Conservation (phyloP, 192 early-diverging fungal species). For the Podila minutissima region DNA sequence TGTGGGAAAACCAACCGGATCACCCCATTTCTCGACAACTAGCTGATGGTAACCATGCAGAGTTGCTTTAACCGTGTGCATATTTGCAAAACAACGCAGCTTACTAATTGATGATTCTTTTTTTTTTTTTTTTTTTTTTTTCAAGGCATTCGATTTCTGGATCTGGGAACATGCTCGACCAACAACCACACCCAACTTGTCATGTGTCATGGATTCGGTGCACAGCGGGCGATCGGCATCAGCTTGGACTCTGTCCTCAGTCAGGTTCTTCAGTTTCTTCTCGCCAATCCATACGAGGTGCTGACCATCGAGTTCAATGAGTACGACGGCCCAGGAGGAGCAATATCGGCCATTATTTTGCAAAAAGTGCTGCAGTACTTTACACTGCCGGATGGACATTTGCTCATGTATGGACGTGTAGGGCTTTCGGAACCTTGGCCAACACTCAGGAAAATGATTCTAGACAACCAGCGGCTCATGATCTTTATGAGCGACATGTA, state of each 20-base stretch:
- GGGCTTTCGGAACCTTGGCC: slow-evolving; percentile 20
- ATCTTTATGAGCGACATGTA: slow-evolving; percentile 43
- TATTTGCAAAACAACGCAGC: too few relatives aligned
- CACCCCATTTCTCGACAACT: slow-evolving; percentile 44
- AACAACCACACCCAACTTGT: slow-evolving; percentile 36
- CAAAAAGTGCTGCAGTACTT: slow-evolving; percentile 45
- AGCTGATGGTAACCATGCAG: slow-evolving; percentile 33
- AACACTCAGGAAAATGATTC: slow-evolving; percentile 50
- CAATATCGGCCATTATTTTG: slow-evolving; percentile 14
- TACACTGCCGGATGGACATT: slow-evolving; percentile 16
- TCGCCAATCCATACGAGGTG: slow-evolving; percentile 51
- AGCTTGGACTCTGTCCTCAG: slow-evolving; percentile 34
- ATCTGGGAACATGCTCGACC: slow-evolving; percentile 48
- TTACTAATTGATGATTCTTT: neutral
- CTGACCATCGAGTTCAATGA: slow-evolving; percentile 53
- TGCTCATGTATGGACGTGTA: slow-evolving; percentile 17
- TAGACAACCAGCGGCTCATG: slow-evolving; percentile 44
- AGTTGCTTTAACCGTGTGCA: neutral
- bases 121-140: neutral
- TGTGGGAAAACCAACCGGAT: slow-evolving; percentile 54
- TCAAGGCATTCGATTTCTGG: slow-evolving; percentile 51
- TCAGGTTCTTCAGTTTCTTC: slow-evolving; percentile 38
- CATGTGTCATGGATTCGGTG: slow-evolving; percentile 48
- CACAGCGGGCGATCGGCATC: slow-evolving; percentile 23
- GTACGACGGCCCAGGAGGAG: slow-evolving; percentile 16